phyloP scores from a whole-genome alignment of 768 basidiomycete genomes.

The Rhizopogon roseolus region DNA sequence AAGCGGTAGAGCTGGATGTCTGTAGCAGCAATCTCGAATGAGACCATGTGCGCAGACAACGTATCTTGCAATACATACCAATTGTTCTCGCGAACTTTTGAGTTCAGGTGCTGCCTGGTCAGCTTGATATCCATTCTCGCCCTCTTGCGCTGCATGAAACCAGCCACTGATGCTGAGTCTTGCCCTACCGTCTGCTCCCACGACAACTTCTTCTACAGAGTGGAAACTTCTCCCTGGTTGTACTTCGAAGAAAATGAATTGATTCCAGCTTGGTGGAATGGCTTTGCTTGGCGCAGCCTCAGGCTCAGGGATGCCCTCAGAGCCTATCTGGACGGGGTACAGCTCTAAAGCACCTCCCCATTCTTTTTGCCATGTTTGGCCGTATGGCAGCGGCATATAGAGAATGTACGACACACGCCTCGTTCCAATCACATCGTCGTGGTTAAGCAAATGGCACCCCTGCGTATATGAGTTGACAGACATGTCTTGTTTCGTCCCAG shows the following conservation, averaged over 20 bases:
- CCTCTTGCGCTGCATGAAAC: conserved; percentile 92
- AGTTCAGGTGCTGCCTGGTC: conserved; percentile 39
- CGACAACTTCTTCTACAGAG: conserved; percentile 95
- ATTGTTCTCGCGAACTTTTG: conserved; percentile 88
- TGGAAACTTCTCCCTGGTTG: conserved; percentile 95
- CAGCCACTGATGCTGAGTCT: conserved; percentile 91
- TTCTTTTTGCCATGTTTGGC: conserved; percentile 75
- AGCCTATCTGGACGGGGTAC: conserved; percentile 65
- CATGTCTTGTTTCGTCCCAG: conserved; percentile 92
- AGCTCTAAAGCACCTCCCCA: conserved; percentile 96
- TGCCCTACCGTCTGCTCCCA: conserved; percentile 63
- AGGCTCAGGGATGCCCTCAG: conserved; percentile 63
- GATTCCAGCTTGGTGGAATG: conserved; percentile 83
- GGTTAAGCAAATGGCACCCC: conserved; percentile 92
- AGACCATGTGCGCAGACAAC: conserved; percentile 3
- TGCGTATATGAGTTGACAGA: conserved; percentile 88
- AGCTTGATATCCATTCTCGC: conserved; percentile 79
- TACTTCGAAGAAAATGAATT: conserved; percentile 86
- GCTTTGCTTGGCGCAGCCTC: conserved; percentile 56
- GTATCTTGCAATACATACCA: conserved; percentile 52
- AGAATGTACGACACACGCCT: conserved; percentile 95
- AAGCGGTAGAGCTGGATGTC: conserved; percentile 60
- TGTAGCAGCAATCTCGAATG: conserved; percentile 20
- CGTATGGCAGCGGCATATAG: conserved; percentile 82
- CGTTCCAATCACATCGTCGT: conserved; percentile 97